Conservation (phyloP, 306 rosid genomes). For the Prunus davidiana region DNA sequence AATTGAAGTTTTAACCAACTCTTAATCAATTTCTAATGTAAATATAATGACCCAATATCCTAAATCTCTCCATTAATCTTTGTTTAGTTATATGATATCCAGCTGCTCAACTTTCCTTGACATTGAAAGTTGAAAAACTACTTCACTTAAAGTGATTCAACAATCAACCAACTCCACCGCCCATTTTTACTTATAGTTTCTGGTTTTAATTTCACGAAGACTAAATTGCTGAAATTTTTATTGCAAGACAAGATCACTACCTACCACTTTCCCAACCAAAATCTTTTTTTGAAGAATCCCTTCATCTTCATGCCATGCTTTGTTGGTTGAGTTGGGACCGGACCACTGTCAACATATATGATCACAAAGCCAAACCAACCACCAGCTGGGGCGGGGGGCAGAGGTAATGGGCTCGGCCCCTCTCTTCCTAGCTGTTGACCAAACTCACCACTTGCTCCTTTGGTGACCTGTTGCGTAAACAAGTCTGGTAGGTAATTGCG, state of each 20-base stretch:
- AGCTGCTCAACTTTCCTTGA: conserved; percentile 6
- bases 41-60: not conserved
- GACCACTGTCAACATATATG: not conserved
- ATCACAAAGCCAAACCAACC: not conserved
- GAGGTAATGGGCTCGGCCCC: not conserved
- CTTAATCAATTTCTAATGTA: not conserved
- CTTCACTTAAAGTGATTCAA: not conserved
- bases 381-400: not conserved
- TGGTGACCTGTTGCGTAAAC: not conserved
- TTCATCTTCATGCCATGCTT: not conserved
- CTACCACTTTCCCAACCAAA: conserved; percentile 29
- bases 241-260: conserved; percentile 13
- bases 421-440: not conserved
- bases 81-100: not conserved
- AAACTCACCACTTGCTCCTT: not conserved
- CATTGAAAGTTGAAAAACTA: not conserved
- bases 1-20: conserved; percentile 30
- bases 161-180: not conserved
- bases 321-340: conserved; percentile 24
- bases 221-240: not conserved
- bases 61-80: not conserved
- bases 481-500: not conserved
- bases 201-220: not conserved
- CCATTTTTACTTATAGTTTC: not conserved
- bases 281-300: not conserved